Percentiles rank a stretch among this genome's conserved stretches.
Evolutionary conservation across 192 early-diverging fungal species (phyloP).

Genomic region (Linderina pennispora): DNA sequence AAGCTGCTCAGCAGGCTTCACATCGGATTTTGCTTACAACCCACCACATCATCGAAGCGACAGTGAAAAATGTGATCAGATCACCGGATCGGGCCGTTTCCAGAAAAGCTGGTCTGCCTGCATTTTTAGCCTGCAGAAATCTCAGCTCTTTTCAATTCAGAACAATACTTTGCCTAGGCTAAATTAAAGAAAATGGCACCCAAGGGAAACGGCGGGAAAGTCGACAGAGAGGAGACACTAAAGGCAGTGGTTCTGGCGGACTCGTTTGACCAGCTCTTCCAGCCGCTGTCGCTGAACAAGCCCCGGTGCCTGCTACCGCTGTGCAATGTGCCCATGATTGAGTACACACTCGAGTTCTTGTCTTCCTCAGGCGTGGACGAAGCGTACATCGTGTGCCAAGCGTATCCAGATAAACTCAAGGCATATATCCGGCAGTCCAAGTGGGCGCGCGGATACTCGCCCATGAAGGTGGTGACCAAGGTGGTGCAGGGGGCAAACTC

Average conservation of each 20-base stretch:
- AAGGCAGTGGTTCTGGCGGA: conserved; percentile 93
- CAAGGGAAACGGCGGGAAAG: conserved; percentile 16
- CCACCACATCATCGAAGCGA: no score
- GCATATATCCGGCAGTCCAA: conserved; percentile 81
- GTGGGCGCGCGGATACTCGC: conserved; percentile 61
- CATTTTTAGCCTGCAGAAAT: no score
- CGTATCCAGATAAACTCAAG: conserved; percentile 77
- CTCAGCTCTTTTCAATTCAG: no score
- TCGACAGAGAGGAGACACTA: conserved; percentile 55
- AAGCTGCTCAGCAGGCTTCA: no score
- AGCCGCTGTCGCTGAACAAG: conserved; percentile 75
- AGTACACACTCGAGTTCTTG: conserved; percentile 93
- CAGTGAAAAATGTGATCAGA: no score
- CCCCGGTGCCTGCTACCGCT: conserved; percentile 91
- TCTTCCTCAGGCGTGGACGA: conserved; percentile 82
- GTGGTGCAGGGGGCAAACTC: conserved; percentile 67
- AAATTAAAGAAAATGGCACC: conserved; percentile 25
- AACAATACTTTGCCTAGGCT: no score
- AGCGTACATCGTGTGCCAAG: conserved; percentile 77
- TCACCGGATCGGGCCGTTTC: no score
- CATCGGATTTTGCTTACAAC: no score
- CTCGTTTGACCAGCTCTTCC: conserved; percentile 78
- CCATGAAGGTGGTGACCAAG: conserved; percentile 67
- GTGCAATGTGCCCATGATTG: conserved; percentile 93
- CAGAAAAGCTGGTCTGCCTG: no score